Base-by-base conservation (phyloP, 441 rosid genomes). In the Adansonia gregorii region DNA sequence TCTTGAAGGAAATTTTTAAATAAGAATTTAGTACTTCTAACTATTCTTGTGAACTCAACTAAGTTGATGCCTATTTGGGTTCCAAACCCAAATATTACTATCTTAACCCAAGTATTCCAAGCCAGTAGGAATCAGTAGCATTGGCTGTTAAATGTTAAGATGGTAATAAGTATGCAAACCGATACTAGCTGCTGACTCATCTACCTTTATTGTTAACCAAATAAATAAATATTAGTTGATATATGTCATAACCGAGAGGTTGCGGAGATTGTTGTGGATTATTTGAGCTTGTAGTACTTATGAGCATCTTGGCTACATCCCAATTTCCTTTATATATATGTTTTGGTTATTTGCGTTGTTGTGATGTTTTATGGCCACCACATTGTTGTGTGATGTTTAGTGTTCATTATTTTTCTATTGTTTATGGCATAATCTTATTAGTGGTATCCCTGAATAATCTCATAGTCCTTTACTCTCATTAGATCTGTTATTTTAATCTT, bases 41-140 rank as follows among this genome's bases (percentile, higher is more conserved):
- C 39, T 24, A n/a, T 72, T 72, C 31, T 54, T 72, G 17, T 41
- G 45, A 6, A 52, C 75, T 71, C 17, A 35, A 35, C 43, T 31
- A 7, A 27, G 10, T 72, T 35, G 64, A 54, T 71, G n/a, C 9
- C 22, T 66, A 3, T 72, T 72, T 9, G 31, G 75, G 35, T 35
- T n/a, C 17, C n/a, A 10, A 4, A 54, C 17, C 69, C 2, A 39
- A 65, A 10, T 27, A 27, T 27, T 27, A 27, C 35, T 27, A 1
- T 27, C 35, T 27, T 27, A 27, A 27, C 35, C 35, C 35, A 27
- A 27, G 35, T 27, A 27, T 27, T 54, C 74, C 15, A 70, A 70
- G 60, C 60, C 46, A 3, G 24, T 70, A 8, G 61, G 45, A 8
- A 49, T 27, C 6, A 39, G 43, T 39, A 5, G 43, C 43, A 39